Base-by-base conservation (phyloP, 1,139 yeast genomes). In the Magnusiomyces magnusii region DNA sequence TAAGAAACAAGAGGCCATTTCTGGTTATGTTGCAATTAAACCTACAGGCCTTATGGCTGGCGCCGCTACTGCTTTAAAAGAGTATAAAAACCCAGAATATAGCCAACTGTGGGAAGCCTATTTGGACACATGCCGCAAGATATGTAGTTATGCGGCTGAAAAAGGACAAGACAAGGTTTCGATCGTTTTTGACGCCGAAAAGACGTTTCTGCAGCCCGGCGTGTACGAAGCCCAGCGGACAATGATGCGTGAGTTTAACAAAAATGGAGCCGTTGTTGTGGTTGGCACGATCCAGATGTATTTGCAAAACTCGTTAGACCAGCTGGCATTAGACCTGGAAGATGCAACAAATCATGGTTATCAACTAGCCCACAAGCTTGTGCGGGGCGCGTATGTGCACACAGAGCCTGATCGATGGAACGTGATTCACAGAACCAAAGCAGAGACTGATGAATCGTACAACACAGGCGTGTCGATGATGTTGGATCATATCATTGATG, bases 351-450 rank as follows among this genome's bases (percentile, higher is more conserved):
- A 80, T 61, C 79, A 80, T 62, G 69, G 68, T 54, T 92, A 91
- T 73, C 81, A 87, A 69, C 76, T 91, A 62, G 98, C 97, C 25
- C 78, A 91, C 76, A 93, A 93, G 73, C 80, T 93, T 60, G 99
- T 93, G n/a, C 84, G 99, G 72, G 99, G 99, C 64, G 99, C 99
- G 9, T 93, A 93, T 76, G 83, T 92, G 63, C 97, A 92, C 72
- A 84, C 96, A 2, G 98, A 93, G 75, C 81, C 86, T 51, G 78
- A 86, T 64, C 80, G 97, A 68, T 65, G 71, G 58, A 66, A 73
- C 17, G 84, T 89, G 44, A 88, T 93, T 63, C 95, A 86, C 75
- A 77, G 78, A 65, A 81, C 89, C 53, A 91, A 92, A 73, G 80
- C 78, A 62, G 92, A 82, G 63, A 80, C 97, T 17, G 97, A 91